Percentiles rank a stretch among this genome's conserved stretches.
phyloP scores from a whole-genome alignment of 2,329 filamentous ascomycete genomes.

The Pseudocercospora fijiensis region DNA sequence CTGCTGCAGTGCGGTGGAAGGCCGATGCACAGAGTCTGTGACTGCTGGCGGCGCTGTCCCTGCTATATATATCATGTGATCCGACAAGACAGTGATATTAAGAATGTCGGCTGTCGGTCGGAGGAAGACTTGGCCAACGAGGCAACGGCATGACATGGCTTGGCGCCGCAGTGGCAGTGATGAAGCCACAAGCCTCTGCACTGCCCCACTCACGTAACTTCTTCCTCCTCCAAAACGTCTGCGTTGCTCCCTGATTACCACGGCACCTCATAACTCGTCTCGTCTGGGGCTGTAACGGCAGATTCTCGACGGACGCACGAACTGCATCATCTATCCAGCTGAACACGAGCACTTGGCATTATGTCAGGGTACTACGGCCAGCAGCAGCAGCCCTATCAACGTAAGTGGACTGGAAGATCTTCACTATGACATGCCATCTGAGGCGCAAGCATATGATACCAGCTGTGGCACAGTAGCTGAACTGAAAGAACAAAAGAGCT shows the following conservation, averaged over 20 bases:
- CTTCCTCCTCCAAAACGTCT: neutral
- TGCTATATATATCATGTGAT: neutral
- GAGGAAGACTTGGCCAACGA: too few species aligned
- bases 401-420: slow-evolving; percentile 3
- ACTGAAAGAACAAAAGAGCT: slow-evolving; percentile 4
- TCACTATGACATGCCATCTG: slow-evolving; percentile 1
- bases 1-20: neutral
- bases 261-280: neutral
- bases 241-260: slow-evolving; percentile 1
- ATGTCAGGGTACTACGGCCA: slow-evolving; percentile 22
- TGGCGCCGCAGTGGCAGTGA: neutral
- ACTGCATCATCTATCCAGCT: neutral
- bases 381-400: slow-evolving; percentile 8
- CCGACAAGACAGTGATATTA: neutral
- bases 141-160: neutral
- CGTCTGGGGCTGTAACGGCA: neutral
- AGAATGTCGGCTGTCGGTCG: neutral
- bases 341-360: slow-evolving; percentile 1
- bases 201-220: neutral
- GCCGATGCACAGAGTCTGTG: neutral
- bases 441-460: slow-evolving; percentile 4
- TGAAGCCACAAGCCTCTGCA: slow-evolving; percentile 5
- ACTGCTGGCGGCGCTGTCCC: slow-evolving; percentile 6
- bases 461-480: slow-evolving; percentile 7
- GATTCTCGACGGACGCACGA: neutral